Evolutionary conservation across 2,329 filamentous ascomycete genomes (phyloP).

Genomic region (Aspergillus puulaauensis): DNA sequence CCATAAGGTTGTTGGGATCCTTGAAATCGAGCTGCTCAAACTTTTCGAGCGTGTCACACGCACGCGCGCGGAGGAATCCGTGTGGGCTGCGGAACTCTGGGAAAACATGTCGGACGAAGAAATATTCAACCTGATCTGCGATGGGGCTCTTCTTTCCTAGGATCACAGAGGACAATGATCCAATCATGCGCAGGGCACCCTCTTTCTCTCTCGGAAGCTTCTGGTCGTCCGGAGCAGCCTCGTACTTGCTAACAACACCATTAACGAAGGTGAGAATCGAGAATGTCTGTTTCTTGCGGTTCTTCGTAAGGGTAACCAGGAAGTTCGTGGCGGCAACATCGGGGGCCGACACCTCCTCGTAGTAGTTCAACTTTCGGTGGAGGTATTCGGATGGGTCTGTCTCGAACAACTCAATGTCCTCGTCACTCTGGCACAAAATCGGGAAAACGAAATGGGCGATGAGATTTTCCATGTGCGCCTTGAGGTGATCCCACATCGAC

Average conservation of each 20-base stretch:
- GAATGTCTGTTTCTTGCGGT: constrained; percentile 91
- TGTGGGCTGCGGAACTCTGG: constrained; percentile 92
- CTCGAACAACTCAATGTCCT: constrained; percentile 91
- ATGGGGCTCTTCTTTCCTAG: constrained; percentile 98
- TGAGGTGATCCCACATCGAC: constrained; percentile 92
- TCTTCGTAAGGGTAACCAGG: constrained; percentile 89
- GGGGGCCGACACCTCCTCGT: constrained; percentile 92
- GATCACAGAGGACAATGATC: constrained; percentile 88
- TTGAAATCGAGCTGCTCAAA: constrained; percentile 97
- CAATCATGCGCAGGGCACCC: constrained; percentile 94
- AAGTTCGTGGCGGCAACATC: constrained; percentile 97
- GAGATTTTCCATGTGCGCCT: constrained; percentile 88
- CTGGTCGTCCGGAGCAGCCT: constrained; percentile 76
- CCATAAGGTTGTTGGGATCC: constrained; percentile 89
- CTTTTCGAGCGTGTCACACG: constrained; percentile 96
- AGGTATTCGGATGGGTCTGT: constrained; percentile 95
- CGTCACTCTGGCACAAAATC: constrained; percentile 84
- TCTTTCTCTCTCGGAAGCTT: constrained; percentile 97
- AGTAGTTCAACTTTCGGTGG: constrained; percentile 95
- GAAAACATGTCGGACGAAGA: constrained; percentile 97
- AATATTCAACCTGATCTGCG: constrained; percentile 95
- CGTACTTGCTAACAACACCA: constrained; percentile 89
- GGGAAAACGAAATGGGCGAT: constrained; percentile 96
- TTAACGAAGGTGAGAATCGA: constrained; percentile 95
- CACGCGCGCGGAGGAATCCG: constrained; percentile 88